Conservation (phyloP, 441 rosid genomes). For the Aquilaria agallochum region DNA sequence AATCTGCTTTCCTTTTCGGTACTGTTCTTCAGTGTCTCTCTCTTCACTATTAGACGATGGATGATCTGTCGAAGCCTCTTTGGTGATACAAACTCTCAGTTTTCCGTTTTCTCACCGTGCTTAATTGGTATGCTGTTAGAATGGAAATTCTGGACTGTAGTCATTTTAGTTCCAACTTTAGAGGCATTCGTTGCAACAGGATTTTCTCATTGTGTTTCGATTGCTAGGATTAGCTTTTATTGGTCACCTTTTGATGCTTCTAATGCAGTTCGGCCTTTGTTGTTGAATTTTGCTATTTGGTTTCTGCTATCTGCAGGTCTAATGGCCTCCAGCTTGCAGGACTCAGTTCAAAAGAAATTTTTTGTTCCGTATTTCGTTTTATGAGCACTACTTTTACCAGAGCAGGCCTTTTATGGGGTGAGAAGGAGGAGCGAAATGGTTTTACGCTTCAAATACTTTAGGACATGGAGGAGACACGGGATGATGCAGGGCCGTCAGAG, state of each 20-base stretch:
- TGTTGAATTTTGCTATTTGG: constrained; percentile 10
- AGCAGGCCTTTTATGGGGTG: constrained; percentile 45
- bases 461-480: constrained; percentile 83
- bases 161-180: too few species aligned
- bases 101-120: not conserved
- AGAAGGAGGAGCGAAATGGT: constrained; percentile 62
- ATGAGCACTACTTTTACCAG: constrained; percentile 26
- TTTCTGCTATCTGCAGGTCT: constrained; percentile 36
- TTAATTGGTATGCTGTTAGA: too few species aligned
- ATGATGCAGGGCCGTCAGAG: constrained; percentile 68
- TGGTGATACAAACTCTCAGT: constrained; percentile 12
- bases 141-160: too few species aligned
- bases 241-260: not conserved
- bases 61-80: too few species aligned
- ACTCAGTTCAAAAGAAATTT: constrained; percentile 28
- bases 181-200: too few species aligned
- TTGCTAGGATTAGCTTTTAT: too few species aligned
- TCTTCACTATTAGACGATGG: too few species aligned
- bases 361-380: constrained; percentile 26
- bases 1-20: not conserved
- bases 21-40: too few species aligned
- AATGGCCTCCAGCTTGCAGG: constrained; percentile 49
- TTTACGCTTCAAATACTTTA: constrained; percentile 41
- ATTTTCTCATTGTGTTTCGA: too few species aligned
- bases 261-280: not conserved